phyloP scores from a whole-genome alignment of 73 alveolate genomes.

The Stentor coeruleus region DNA sequence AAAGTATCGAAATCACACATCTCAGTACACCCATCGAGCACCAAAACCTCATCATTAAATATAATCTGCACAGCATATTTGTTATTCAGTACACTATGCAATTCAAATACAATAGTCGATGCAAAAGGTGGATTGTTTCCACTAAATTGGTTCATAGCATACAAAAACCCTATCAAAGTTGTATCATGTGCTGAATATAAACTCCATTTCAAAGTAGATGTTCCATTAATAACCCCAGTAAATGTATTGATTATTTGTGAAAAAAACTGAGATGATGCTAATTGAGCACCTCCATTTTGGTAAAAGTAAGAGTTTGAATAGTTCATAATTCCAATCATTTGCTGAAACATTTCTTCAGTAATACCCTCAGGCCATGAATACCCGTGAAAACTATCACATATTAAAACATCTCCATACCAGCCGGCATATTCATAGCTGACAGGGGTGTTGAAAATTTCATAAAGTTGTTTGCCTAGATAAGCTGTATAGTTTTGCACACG shows the following conservation, averaged over 20 bases:
- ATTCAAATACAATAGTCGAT: conserved; percentile 20
- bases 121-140: conserved; percentile 27
- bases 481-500: background rate
- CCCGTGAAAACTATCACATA: background rate
- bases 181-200: conserved; percentile 27
- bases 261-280: background rate
- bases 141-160: background rate
- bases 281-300: background rate
- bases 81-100: background rate
- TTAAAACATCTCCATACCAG: background rate
- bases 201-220: background rate
- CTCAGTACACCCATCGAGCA: background rate
- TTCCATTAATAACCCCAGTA: background rate
- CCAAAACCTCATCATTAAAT: background rate
- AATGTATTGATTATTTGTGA: background rate
- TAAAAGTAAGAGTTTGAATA: background rate
- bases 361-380: background rate
- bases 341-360: background rate
- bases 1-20: background rate
- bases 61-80: conserved; percentile 3
- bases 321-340: background rate
- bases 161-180: conserved; percentile 18
- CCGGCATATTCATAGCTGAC: background rate
- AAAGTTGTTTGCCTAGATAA: background rate
- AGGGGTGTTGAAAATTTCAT: background rate